Conservation (phyloP, 2,329 filamentous ascomycete genomes). For the Verticillium longisporum region DNA sequence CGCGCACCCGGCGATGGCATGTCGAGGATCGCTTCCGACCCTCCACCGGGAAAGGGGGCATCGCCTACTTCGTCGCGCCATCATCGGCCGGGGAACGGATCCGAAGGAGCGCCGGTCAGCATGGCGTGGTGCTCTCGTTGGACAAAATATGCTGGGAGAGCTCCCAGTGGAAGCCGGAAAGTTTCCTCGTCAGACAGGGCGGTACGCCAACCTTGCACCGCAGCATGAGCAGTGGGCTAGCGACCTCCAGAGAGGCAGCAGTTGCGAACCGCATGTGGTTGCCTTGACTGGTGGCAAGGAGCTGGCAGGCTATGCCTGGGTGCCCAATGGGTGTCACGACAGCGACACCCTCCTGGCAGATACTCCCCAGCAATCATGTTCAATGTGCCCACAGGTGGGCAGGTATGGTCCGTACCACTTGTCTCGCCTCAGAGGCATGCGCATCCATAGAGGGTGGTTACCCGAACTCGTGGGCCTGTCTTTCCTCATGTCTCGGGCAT, state of each 20-base stretch:
- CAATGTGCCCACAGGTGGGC: neutral
- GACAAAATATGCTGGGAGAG: neutral
- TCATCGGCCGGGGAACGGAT: neutral
- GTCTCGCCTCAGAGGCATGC: neutral
- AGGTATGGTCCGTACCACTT: neutral
- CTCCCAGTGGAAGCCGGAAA: neutral
- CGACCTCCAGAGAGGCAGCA: neutral
- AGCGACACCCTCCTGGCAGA: neutral
- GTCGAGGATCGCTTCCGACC: neutral
- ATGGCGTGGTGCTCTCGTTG: neutral
- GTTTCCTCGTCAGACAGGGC: neutral
- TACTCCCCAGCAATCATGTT: neutral
- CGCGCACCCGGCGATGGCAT: neutral
- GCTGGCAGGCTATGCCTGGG: neutral
- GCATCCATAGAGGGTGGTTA: neutral
- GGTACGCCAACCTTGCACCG: neutral
- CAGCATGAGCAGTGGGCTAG: neutral
- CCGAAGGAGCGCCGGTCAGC: neutral
- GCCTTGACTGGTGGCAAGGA: neutral
- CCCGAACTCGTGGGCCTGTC: neutral
- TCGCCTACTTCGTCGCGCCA: neutral
- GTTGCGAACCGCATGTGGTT: neutral
- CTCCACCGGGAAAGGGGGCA: neutral
- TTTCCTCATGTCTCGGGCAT: neutral
- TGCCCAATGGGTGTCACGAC: neutral